phyloP scores from a whole-genome alignment of 2,329 filamentous ascomycete species.

The Aspergillus sp. region DNA sequence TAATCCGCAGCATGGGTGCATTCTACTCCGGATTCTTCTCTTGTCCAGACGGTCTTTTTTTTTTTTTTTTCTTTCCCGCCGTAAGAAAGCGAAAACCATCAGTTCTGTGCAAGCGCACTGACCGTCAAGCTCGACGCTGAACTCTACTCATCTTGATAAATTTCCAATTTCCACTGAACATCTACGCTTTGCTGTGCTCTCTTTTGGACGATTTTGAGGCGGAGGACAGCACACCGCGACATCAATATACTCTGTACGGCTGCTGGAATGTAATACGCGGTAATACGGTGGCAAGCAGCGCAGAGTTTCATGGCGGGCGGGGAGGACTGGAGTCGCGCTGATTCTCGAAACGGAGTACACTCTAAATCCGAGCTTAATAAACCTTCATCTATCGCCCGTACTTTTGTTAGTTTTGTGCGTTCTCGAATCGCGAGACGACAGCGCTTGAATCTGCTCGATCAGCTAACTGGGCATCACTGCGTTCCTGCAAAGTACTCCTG shows the following conservation, averaged over 20 bases:
- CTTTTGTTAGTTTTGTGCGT: background rate
- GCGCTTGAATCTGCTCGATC: no score
- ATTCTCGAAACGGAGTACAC: background rate
- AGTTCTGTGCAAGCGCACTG: background rate
- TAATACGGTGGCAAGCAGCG: conserved; percentile 6
- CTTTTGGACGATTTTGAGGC: background rate
- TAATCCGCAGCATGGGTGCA: background rate
- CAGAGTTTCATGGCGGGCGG: conserved; percentile 6
- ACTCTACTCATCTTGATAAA: background rate
- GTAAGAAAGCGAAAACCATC: conserved; percentile 18
- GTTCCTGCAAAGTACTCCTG: no score
- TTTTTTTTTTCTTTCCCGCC: conserved; percentile 21
- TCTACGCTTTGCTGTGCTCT: background rate
- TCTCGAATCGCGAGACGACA: no score
- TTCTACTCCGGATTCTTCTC: conserved; percentile 9
- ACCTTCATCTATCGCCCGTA: background rate
- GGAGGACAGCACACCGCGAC: background rate
- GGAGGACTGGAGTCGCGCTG: background rate
- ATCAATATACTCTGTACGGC: background rate
- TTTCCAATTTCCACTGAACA: background rate
- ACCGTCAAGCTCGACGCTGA: background rate
- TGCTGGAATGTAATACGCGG: background rate
- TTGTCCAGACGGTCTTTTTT: conserved; percentile 4
- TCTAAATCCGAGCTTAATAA: conserved; percentile 4
- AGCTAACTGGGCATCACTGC: no score